phyloP scores from a whole-genome alignment of 768 basidiomycete species.

The Lactarius akahatsu region DNA sequence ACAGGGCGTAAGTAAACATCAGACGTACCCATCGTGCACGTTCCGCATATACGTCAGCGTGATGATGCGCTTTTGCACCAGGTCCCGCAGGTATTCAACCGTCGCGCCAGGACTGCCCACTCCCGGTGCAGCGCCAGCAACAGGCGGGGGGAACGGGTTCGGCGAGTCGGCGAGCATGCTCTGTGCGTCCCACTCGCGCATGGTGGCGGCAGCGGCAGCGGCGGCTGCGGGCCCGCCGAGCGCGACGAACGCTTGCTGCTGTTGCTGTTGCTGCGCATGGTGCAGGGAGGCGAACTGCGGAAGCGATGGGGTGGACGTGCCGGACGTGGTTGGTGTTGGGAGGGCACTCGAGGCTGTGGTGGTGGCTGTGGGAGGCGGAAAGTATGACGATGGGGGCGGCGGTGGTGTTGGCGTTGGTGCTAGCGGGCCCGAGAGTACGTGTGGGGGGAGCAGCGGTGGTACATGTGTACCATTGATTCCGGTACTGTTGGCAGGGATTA shows the following conservation, averaged over 20 bases:
- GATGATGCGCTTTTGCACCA: constrained; percentile 80
- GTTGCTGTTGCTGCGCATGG: neutral
- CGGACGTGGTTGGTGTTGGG: constrained; percentile 30
- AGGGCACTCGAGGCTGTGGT: constrained; percentile 24
- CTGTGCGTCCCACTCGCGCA: constrained; percentile 71
- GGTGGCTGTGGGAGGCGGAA: constrained; percentile 12
- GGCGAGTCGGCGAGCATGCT: constrained; percentile 52
- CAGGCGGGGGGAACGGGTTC: constrained; percentile 11
- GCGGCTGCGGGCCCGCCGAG: neutral
- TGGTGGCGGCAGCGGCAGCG: constrained; percentile 34
- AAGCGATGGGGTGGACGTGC: constrained; percentile 30
- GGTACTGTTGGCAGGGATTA: neutral
- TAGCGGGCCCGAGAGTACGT: neutral
- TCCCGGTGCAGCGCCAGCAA: neutral
- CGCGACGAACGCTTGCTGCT: neutral
- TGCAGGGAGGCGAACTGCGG: constrained; percentile 23
- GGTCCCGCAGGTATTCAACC: constrained; percentile 73
- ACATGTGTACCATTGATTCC: neutral
- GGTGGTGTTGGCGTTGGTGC: constrained; percentile 1
- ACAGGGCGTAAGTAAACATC: neutral
- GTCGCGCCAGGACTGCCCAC: constrained; percentile 53
- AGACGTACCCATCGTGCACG: constrained; percentile 79
- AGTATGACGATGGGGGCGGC: neutral
- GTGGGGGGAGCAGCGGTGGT: neutral
- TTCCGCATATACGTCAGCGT: constrained; percentile 83